These are phyloP conservation scores for Angophora floribunda DNA, from an alignment of 345 rosid species.

Conservation along the genomic window DNA sequence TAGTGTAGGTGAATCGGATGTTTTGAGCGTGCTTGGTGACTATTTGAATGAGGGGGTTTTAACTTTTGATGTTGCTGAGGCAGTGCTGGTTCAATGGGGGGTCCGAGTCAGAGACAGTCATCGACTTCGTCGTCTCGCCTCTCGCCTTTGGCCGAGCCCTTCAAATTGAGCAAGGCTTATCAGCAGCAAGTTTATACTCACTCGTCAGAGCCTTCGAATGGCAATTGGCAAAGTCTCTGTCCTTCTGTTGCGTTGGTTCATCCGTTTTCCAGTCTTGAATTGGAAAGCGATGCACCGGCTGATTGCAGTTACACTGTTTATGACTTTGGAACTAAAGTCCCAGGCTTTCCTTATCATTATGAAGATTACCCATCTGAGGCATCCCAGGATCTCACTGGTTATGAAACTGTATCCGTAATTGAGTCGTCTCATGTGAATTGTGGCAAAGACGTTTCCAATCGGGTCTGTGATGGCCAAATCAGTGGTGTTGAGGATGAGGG, in stretches of 20 bases:
- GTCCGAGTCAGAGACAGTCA: neutral
- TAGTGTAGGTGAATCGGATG: neutral
- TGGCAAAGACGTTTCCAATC: neutral
- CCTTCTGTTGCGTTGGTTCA: constrained; percentile 3
- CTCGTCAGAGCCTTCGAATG: neutral
- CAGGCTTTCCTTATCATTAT: neutral
- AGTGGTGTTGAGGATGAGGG: neutral
- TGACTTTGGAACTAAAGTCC: neutral
- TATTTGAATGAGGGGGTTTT: neutral
- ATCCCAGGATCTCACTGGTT: neutral
- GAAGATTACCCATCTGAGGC: neutral
- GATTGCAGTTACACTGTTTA: neutral
- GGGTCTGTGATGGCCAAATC: neutral
- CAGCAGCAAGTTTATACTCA: neutral
- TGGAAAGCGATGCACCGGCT: neutral
- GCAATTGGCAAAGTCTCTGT: neutral
- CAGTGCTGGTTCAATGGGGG: neutral
- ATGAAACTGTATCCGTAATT: neutral
- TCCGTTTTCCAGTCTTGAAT: neutral
- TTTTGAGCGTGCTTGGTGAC: neutral
- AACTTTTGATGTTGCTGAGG: neutral
- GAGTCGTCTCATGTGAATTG: neutral
- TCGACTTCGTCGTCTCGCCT: constrained; percentile 17
- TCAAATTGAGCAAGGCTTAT: constrained; percentile 8
- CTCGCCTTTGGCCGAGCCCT: constrained; percentile 32